Conservation (phyloP, 768 basidiomycete genomes). For the Mycena rebaudengoi region DNA sequence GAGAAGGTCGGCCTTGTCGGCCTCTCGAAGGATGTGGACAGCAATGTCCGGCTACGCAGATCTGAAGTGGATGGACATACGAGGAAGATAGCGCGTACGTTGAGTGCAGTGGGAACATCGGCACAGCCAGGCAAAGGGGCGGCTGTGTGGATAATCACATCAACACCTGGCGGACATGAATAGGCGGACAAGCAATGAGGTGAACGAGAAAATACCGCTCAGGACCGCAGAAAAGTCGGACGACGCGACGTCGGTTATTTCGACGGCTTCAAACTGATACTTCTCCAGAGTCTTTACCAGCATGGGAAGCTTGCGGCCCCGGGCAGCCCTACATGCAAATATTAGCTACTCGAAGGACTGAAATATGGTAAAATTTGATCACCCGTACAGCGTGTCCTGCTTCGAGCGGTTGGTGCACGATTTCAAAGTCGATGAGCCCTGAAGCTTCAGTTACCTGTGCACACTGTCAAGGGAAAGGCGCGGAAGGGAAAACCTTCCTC, state of each 20-base stretch:
- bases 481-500: neutral
- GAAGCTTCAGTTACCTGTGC: slow-evolving; percentile 5
- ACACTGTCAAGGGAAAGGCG: neutral
- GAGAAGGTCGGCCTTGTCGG: slow-evolving; percentile 29
- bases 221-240: slow-evolving; percentile 19
- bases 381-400: slow-evolving; percentile 25
- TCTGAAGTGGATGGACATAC: slow-evolving; percentile 23
- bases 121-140: slow-evolving; percentile 25
- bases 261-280: slow-evolving; percentile 26
- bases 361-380: neutral
- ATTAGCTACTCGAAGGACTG: neutral
- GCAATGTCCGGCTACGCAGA: slow-evolving; percentile 36
- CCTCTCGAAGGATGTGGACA: slow-evolving; percentile 36
- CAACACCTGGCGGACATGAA: too few relatives aligned
- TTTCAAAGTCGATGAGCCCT: slow-evolving; percentile 27
- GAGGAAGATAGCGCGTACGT: neutral
- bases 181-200: too few relatives aligned
- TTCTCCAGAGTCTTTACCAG: slow-evolving; percentile 22
- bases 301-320: slow-evolving; percentile 22
- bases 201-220: too few relatives aligned
- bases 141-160: slow-evolving; percentile 16
- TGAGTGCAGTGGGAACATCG: slow-evolving; percentile 16
- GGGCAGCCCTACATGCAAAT: slow-evolving; percentile 11
- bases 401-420: slow-evolving; percentile 24
- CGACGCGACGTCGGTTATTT: slow-evolving; percentile 25